phyloP scores from a whole-genome alignment of 2,329 filamentous ascomycete species.

The Boeremia lycopersici region DNA sequence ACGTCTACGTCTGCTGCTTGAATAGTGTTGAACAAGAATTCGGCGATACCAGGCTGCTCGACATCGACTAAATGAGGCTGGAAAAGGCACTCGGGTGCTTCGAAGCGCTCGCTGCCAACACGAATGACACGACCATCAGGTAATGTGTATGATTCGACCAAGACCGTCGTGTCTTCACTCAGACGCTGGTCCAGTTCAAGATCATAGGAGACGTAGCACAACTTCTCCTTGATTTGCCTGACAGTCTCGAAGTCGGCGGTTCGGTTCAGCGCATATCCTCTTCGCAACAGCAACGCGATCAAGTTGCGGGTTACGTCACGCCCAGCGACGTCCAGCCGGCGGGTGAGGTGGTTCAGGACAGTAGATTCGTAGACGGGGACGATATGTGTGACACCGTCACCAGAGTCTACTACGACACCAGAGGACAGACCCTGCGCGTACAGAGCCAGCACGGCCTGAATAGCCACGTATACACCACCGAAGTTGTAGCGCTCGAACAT shows the following conservation, averaged over 20 bases:
- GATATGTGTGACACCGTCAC: constrained; percentile 97
- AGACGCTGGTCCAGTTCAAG: constrained; percentile 94
- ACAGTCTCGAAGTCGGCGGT: constrained; percentile 99
- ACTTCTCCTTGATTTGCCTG: constrained; percentile 98
- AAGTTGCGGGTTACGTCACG: constrained; percentile 98
- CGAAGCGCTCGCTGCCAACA: constrained; percentile 95
- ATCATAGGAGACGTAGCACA: constrained; percentile 99
- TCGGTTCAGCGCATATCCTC: constrained; percentile 95
- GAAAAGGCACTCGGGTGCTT: constrained; percentile 97
- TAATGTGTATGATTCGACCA: constrained; percentile 97
- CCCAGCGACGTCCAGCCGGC: constrained; percentile 91
- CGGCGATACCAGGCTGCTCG: constrained; percentile 94
- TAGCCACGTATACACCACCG: constrained; percentile 95
- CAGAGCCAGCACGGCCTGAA: constrained; percentile 92
- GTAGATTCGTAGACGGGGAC: constrained; percentile 98
- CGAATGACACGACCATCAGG: constrained; percentile 95
- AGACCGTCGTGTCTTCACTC: constrained; percentile 94
- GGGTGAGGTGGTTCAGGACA: constrained; percentile 94
- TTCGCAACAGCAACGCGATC: constrained; percentile 89
- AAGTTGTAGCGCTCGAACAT: constrained; percentile 99
- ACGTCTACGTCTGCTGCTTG: constrained; percentile 96
- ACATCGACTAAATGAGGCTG: constrained; percentile 97
- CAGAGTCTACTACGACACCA: constrained; percentile 99
- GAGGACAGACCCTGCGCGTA: constrained; percentile 85
- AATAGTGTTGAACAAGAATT: constrained; percentile 99